Base-by-base conservation (phyloP, 2,329 filamentous ascomycete genomes). In the Hymenoscyphus infarciens region DNA sequence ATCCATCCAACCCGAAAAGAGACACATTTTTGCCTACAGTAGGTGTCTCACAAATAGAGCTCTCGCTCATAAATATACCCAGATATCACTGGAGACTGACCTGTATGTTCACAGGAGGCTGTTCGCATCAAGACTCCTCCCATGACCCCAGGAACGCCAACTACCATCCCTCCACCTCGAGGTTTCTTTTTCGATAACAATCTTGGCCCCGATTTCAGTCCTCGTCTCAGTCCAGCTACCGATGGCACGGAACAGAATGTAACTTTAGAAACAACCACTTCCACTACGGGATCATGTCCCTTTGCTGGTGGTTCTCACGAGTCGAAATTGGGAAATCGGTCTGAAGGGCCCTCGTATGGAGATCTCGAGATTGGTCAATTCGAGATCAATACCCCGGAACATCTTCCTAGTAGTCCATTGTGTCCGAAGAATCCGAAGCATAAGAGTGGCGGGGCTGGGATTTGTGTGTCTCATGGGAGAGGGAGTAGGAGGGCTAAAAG, bases 381-480 rank as follows among this genome's bases (percentile, higher is more conserved):
- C 52, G 76, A 77, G 57, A 73, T 77, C 68, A 69, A 77, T 16
- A 64, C 77, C 1, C 78, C 79, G 1, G 79, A 81, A 65, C 79
- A 81, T 67, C 63, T 80, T 6, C 76, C 77, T 1, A 74, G 62
- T 5, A 78, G 76, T 60, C 77, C 77, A 7, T 63, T 80, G 2
- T 81, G 79, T 68, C 79, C 79, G 6, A 69, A 77, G 16, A 73
- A 75, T 66, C 67, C 70, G 13, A 76, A 74, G 62, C 77, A 80
- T 63, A 64, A 65, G 11, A 74, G 75, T 10, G 72, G 73, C 8
- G 75, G 74, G 6, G 73, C 64, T 19, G 77, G 75, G 2, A 68
- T 77, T 45, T 81, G 78, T 63, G 73, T 76, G 38, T 79, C 74
- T 70, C 79, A 81, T 71, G 75, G 75, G 5, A 31, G 22, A 62